These are phyloP conservation scores for Phanerochaete sordida DNA, from an alignment of 768 basidiomycete genomes.

Conservation along the genomic window DNA sequence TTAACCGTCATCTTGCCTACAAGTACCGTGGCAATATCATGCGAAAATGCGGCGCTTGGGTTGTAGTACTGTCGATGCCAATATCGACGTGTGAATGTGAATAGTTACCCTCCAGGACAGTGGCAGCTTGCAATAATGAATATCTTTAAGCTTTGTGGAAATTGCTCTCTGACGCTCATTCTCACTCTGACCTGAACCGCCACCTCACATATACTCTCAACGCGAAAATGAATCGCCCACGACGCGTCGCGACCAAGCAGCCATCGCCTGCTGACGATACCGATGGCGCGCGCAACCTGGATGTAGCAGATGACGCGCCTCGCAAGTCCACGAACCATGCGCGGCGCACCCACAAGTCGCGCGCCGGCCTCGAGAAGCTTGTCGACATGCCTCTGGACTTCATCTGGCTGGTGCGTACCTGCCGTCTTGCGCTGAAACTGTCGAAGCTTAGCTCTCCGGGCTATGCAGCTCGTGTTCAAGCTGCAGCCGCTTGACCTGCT, in stretches of 20 bases:
- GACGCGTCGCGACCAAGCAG: not conserved
- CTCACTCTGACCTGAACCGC: too few relatives aligned
- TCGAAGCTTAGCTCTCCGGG: not conserved
- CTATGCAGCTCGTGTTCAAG: not conserved
- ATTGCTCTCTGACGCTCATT: too few relatives aligned
- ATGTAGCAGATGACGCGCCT: not conserved
- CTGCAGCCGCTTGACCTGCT: constrained; percentile 30
- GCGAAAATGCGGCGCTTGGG: too few relatives aligned
- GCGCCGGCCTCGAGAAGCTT: not conserved
- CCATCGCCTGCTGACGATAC: not conserved
- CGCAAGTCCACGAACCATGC: not conserved
- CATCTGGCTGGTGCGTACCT: not conserved
- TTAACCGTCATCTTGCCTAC: too few relatives aligned
- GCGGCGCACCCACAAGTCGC: not conserved
- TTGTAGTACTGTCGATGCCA: too few relatives aligned
- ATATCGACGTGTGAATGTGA: too few relatives aligned
- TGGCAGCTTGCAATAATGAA: too few relatives aligned
- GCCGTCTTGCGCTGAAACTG: not conserved
- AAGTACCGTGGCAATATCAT: too few relatives aligned
- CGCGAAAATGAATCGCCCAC: not conserved
- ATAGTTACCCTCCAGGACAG: too few relatives aligned
- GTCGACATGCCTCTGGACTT: not conserved
- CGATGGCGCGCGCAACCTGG: not conserved
- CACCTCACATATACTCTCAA: too few relatives aligned
- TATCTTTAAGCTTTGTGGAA: too few relatives aligned